These are phyloP conservation scores for Trifolium fragiferum DNA, from an alignment of 306 rosid species.

Conservation along the genomic window DNA sequence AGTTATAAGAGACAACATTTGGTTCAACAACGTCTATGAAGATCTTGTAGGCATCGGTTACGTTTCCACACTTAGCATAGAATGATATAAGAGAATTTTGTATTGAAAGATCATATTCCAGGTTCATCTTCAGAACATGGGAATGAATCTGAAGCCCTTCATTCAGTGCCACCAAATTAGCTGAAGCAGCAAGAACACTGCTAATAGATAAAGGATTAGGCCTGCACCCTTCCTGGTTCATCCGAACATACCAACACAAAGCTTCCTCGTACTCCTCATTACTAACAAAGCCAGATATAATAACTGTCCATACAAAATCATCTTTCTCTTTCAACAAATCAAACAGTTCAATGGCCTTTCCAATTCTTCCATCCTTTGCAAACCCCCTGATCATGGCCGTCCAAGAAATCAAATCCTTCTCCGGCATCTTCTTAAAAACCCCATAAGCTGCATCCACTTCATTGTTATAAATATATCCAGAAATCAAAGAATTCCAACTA, in stretches of 20 bases:
- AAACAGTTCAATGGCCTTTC: constrained; percentile 62
- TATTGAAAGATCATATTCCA: constrained; percentile 64
- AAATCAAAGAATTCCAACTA: constrained; percentile 82
- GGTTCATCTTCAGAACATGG: constrained; percentile 58
- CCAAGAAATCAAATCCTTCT: constrained; percentile 76
- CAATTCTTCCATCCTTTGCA: constrained; percentile 56
- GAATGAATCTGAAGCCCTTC: constrained; percentile 83
- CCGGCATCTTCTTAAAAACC: constrained; percentile 65
- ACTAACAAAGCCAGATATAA: constrained; percentile 78
- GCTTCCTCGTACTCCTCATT: constrained; percentile 67
- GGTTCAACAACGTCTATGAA: constrained; percentile 57
- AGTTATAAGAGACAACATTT: constrained; percentile 67
- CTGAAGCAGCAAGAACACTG: constrained; percentile 75
- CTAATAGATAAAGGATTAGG: constrained; percentile 71
- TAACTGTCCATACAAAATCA: constrained; percentile 80
- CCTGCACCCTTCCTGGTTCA: constrained; percentile 55
- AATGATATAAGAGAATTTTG: constrained; percentile 82
- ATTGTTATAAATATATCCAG: constrained; percentile 63
- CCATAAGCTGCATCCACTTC: constrained; percentile 61
- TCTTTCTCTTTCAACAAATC: constrained; percentile 68
- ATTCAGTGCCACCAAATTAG: constrained; percentile 59
- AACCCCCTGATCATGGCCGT: constrained; percentile 74
- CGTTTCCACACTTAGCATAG: constrained; percentile 81
- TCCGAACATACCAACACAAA: constrained; percentile 64
- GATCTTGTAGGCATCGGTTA: constrained; percentile 59